A percentile compares a stretch with the other conserved stretches of the same genome.
Evolutionary conservation across 148 eudicot species (phyloP).

Genomic region (Diospyros lotus): DNA sequence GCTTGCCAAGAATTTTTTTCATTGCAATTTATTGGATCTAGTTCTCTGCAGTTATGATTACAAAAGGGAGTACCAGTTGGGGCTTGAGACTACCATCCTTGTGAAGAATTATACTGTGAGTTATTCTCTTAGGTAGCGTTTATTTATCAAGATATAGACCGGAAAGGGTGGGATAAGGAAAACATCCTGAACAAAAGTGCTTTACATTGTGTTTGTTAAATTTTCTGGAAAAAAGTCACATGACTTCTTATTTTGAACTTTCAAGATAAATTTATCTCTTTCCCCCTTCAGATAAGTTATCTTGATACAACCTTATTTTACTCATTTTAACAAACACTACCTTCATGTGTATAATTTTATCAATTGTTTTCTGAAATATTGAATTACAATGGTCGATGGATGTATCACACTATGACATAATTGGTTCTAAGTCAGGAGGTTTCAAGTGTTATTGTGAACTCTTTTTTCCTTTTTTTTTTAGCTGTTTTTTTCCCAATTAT

Average conservation of each 20-base stretch:
- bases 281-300: no score
- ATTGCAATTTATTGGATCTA: slow-evolving; percentile 14
- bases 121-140: no score
- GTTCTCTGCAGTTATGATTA: slow-evolving; percentile 84
- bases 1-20: background rate
- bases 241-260: no score
- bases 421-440: background rate
- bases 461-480: background rate
- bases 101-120: slow-evolving; percentile 91
- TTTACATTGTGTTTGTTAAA: background rate
- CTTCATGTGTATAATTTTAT: background rate
- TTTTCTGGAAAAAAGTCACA: no score
- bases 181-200: no score
- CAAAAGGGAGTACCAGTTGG: slow-evolving; percentile 95
- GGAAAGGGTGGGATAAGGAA: no score
- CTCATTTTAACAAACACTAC: no score
- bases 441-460: background rate
- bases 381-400: background rate
- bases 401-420: background rate
- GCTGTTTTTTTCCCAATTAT: no score
- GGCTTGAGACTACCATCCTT: slow-evolving; percentile 97
- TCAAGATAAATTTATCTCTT: no score
- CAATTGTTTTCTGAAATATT: background rate
- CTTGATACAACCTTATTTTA: no score
- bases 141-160: no score